Base-by-base conservation (phyloP, 1,284 basidiomycete genomes). In the Hypsizygus ulmarius region DNA sequence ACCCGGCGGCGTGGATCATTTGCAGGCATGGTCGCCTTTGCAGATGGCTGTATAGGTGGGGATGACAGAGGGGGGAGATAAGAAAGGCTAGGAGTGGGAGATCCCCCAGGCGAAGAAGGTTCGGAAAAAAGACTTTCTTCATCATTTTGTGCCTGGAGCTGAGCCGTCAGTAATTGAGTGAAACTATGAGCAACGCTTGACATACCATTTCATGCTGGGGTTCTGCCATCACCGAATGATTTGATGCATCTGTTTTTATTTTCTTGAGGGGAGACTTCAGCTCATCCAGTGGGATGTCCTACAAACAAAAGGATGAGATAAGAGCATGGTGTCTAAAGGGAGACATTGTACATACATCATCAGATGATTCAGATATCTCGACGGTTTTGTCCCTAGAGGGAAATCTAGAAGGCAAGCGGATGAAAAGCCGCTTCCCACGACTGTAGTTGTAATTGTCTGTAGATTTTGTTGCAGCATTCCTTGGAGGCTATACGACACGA, bases 261-360 rank as follows among this genome's bases (percentile, higher is more conserved):
- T 5, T 39, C 35, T 56, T 56, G 11, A 29, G 50, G 29, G 47
- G 36, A 9, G 44, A 52, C 19, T 25, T 7, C 7, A 42, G 30
- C 12, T 42, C 46, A 16, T 40, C 38, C 7, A 56, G 43, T 9
- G 50, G 48, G 2, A 27, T 37, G 36, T 56, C 52, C 54, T 58
- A 25, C 21, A 7, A 25, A 25, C 4, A 7, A 12, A 27, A 39
- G 3, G 2, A 38, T 3, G 5, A 50, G 11, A 46, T 25, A 9
- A 34, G n/a, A 15, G 30, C 38, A 27, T 43, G 9, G 9, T 42
- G 3, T 33, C 16, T 16, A n/a, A 16, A 32, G 21, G 21, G 30
- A 25, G 34, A 5, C 36, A 3, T 7, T 11, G 27, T 15, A 35
- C 51, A 54, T 27, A 61, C 62, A 43, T 64, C 58, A 28, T 60